Percentiles rank a stretch among this genome's conserved stretches.
These are phyloP conservation scores for Claviceps sp. DNA, from an alignment of 2,329 filamentous ascomycete species.

Conservation along the genomic window DNA sequence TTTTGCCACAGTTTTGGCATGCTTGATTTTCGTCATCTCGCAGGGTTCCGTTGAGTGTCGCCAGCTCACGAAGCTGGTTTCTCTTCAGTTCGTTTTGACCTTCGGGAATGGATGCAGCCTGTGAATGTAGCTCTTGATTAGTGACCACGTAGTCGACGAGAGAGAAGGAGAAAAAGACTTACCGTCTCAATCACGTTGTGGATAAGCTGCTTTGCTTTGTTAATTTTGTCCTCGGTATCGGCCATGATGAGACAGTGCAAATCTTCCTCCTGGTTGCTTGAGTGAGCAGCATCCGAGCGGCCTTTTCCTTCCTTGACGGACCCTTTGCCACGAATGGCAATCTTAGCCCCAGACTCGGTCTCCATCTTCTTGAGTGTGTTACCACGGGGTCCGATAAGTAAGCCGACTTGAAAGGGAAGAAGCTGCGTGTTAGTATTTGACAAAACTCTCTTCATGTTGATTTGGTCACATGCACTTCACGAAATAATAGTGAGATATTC, in stretches of 20 bases:
- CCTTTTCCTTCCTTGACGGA: slow-evolving; percentile 99
- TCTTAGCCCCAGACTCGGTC: slow-evolving; percentile 90
- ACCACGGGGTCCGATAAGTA: slow-evolving; percentile 99
- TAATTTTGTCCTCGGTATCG: slow-evolving; percentile 98
- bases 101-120: slow-evolving; percentile 97
- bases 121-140: slow-evolving; percentile 12
- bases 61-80: slow-evolving; percentile 94
- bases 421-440: slow-evolving; percentile 83
- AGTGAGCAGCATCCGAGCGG: slow-evolving; percentile 94
- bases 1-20: slow-evolving; percentile 98
- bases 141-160: background rate
- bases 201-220: slow-evolving; percentile 96
- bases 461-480: slow-evolving; percentile 16
- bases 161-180: slow-evolving; percentile 22
- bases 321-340: slow-evolving; percentile 97
- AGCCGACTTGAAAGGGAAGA: slow-evolving; percentile 83
- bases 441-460: slow-evolving; percentile 7
- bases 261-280: slow-evolving; percentile 99
- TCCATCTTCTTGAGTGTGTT: slow-evolving; percentile 99
- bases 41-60: slow-evolving; percentile 94
- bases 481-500: slow-evolving; percentile 9
- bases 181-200: slow-evolving; percentile 98
- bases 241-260: slow-evolving; percentile 99
- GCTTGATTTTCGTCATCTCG: slow-evolving; percentile 99
- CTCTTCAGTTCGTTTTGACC: slow-evolving; percentile 98